Conservation (phyloP, 2,329 filamentous ascomycete genomes). For the Fusarium duplospermum region DNA sequence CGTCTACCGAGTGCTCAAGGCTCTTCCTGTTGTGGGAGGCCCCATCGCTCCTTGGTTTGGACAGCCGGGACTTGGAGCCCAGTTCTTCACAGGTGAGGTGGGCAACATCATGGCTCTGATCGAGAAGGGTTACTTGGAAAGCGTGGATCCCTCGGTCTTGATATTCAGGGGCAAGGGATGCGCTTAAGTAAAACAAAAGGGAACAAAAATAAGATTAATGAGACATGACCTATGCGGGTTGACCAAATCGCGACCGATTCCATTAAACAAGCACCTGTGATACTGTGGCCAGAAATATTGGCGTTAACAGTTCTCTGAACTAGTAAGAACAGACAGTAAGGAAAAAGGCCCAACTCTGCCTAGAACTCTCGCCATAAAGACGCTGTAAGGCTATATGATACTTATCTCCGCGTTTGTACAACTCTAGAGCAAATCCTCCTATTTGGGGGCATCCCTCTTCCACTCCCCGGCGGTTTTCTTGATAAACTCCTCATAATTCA, state of each 20-base stretch:
- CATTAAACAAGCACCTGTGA: background rate
- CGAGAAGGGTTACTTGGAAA: constrained; percentile 28
- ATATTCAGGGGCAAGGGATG: constrained; percentile 23
- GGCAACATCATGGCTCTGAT: constrained; percentile 37
- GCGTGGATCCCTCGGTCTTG: constrained; percentile 31
- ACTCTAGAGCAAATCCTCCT: background rate
- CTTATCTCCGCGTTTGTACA: background rate
- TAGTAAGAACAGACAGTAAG: background rate
- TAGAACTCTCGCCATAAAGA: background rate
- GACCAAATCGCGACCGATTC: background rate
- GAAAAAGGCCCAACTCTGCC: background rate
- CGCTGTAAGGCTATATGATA: background rate
- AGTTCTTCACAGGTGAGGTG: constrained; percentile 46
- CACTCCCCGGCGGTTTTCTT: constrained; percentile 4
- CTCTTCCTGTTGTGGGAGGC: constrained; percentile 55
- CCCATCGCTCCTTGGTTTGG: constrained; percentile 63
- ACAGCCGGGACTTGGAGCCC: constrained; percentile 59
- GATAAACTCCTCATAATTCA: constrained; percentile 20
- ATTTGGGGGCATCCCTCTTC: background rate
- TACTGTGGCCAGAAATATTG: background rate
- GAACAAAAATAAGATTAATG: background rate
- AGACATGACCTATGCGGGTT: background rate
- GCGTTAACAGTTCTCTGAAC: background rate
- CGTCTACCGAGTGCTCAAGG: constrained; percentile 57
- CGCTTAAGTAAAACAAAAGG: constrained; percentile 1